Evolutionary conservation across 73 alveolate species (phyloP), one percentile per base, ranked within the genome.

Genomic region (Loxodes magnus): DNA sequence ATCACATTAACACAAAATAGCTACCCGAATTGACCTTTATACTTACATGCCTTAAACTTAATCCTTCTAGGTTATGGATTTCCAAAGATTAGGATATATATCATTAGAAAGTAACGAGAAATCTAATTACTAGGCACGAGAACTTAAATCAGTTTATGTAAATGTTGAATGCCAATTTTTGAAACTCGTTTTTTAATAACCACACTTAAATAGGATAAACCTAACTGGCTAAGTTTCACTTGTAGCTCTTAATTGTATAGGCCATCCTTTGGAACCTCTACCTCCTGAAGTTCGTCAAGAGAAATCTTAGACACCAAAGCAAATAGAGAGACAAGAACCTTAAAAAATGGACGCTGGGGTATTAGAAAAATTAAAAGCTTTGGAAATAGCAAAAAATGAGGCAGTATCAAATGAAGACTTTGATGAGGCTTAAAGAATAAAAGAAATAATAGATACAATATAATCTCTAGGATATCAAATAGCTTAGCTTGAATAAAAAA

Each of bases 401-500:
- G 98, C 98, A 0, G 93, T 90, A 86, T 86, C 85, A 49, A 75
- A 70, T 35, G 98, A 90, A 57, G 98, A 90, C 65, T 90, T 81
- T 56, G 98, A 90, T 71, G 96, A 86, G 55, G 98, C 98, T 1
- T 76, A 77, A 55, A 37, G 90, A 53, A 64, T 87, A 21, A 90
- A 82, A 56, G 92, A 73, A 19, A 84, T 90, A 24, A 85, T 86
- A 19, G 96, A 88, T 22, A 58, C 92, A 68, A 64, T 86, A 28
- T 75, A 65, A 58, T 56, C 77, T 39, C 82, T 86, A 29, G 74
- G 92, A 12, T 69, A 66, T 26, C 64, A 78, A 23, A 64, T 86
- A 15, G 52, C 73, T 3, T 58, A 74, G 50, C 62, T 72, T 31
- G 92, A 84, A 72, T 96, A 90, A 41, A 67, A 95, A 42, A 90